These are phyloP conservation scores for Angomonas deanei DNA, from an alignment of 208 protist genomes.

Conservation along the genomic window DNA sequence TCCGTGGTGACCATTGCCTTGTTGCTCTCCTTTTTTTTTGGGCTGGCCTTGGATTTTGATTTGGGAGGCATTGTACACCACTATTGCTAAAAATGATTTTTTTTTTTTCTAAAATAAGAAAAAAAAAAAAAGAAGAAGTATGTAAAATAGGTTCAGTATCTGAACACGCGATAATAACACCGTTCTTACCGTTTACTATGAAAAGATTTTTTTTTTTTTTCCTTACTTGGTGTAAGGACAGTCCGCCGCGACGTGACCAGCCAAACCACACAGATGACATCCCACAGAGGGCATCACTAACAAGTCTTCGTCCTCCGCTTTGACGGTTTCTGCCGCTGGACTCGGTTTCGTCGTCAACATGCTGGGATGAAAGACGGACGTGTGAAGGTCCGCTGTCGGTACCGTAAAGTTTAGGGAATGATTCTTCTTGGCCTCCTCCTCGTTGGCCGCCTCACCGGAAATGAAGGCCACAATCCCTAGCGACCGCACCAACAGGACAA, in stretches of 20 bases:
- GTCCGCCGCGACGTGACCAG: slow-evolving; percentile 33
- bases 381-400: not conserved
- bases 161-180: no score
- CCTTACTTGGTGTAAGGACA: slow-evolving; percentile 24
- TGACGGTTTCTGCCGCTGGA: slow-evolving; percentile 2
- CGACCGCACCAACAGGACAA: slow-evolving; percentile 52
- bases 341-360: not conserved
- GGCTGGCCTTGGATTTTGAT: not conserved
- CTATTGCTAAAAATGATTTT: not conserved
- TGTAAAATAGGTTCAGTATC: no score
- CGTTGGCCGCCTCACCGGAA: not conserved
- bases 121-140: slow-evolving; percentile 9
- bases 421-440: slow-evolving; percentile 14
- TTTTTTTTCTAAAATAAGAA: not conserved
- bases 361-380: slow-evolving; percentile 3
- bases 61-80: no score
- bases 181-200: no score
- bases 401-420: not conserved
- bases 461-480: slow-evolving; percentile 49
- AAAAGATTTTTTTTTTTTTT: slow-evolving; percentile 2
- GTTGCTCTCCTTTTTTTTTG: not conserved
- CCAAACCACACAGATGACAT: slow-evolving; percentile 55
- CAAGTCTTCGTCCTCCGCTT: slow-evolving; percentile 10
- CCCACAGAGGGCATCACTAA: slow-evolving; percentile 21
- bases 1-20: not conserved